phyloP scores from a whole-genome alignment of 2,329 filamentous ascomycete species.

The Pezicula carpinea region DNA sequence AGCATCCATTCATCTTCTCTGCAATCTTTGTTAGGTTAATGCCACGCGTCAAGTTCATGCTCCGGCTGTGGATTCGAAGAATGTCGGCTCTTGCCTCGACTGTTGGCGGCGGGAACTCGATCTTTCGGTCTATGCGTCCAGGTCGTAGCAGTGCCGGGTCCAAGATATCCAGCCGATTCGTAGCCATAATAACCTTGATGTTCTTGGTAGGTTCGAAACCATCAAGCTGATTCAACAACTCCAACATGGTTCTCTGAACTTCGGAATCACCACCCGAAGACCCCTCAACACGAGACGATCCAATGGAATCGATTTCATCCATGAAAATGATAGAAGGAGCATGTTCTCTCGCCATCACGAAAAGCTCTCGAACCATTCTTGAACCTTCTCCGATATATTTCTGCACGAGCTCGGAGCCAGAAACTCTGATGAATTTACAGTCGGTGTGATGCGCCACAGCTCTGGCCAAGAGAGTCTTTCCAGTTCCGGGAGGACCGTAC shows the following conservation, averaged over 20 bases:
- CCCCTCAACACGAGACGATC: constrained; percentile 92
- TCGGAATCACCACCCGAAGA: constrained; percentile 94
- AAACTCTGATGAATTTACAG: constrained; percentile 98
- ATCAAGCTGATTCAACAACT: constrained; percentile 95
- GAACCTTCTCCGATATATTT: constrained; percentile 99
- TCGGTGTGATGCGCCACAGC: constrained; percentile 97
- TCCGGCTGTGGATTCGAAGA: constrained; percentile 92
- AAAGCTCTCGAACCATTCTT: constrained; percentile 96
- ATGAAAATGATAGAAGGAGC: constrained; percentile 99
- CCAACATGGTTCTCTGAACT: constrained; percentile 97
- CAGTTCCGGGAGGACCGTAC: constrained; percentile 94
- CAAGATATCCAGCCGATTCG: constrained; percentile 94
- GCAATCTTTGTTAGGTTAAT: constrained; percentile 98
- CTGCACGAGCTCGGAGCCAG: constrained; percentile 92
- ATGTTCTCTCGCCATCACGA: constrained; percentile 98
- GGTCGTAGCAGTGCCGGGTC: constrained; percentile 91
- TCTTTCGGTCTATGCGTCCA: constrained; percentile 97
- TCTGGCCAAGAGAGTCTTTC: constrained; percentile 91
- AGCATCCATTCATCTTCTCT: constrained; percentile 99
- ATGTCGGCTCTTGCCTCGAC: constrained; percentile 97
- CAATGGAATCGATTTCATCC: constrained; percentile 99
- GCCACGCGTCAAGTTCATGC: constrained; percentile 96
- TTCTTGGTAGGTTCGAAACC: constrained; percentile 99
- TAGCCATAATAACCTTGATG: constrained; percentile 99
- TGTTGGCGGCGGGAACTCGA: constrained; percentile 95